Conservation (phyloP, 768 basidiomycete genomes). For the Mycena epipterygia region DNA sequence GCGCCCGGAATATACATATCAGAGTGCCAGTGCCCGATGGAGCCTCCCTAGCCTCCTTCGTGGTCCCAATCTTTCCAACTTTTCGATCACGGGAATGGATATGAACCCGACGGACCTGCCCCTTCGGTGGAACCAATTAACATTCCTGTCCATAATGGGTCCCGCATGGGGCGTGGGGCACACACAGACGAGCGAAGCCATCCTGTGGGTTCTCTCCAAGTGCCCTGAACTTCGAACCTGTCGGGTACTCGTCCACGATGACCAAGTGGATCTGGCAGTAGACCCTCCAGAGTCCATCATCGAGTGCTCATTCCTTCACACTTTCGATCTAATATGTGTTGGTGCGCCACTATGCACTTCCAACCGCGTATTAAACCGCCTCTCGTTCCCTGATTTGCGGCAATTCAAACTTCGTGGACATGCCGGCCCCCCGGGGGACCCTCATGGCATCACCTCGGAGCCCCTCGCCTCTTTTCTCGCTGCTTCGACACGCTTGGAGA, state of each 20-base stretch:
- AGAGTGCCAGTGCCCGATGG: neutral
- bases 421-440: too few relatives aligned
- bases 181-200: neutral
- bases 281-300: neutral
- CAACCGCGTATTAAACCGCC: neutral
- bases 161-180: neutral
- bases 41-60: neutral
- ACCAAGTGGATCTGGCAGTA: neutral
- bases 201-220: neutral
- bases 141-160: neutral
- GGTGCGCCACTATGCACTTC: neutral
- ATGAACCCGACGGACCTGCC: neutral
- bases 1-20: neutral
- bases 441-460: neutral
- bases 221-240: neutral
- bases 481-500: constrained; percentile 9
- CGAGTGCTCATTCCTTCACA: neutral
- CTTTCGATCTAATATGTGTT: neutral
- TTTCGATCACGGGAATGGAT: neutral
- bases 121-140: constrained; percentile 1
- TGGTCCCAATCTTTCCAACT: neutral
- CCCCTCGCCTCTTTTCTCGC: neutral
- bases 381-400: constrained; percentile 2
- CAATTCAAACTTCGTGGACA: constrained; percentile 7
- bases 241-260: neutral